Base-by-base conservation (phyloP, 352 stramenopile species). In the Hyaloperonospora arabidopsidis region DNA sequence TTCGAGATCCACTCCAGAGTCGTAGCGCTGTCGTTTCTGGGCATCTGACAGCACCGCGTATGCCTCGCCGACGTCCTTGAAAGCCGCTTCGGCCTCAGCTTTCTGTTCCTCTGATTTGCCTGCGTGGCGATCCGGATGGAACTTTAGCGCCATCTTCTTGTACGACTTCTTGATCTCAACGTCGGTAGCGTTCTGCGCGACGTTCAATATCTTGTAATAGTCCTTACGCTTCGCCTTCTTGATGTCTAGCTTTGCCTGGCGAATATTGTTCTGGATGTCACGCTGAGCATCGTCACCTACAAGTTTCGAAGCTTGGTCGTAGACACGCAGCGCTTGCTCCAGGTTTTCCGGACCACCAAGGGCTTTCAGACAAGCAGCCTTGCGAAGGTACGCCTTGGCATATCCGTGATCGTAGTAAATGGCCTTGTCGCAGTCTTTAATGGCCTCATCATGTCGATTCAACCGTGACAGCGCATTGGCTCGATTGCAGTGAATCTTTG, bases 151-250 rank as follows among this genome's bases (percentile, higher is more conserved):
- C 53, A 78, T 59, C 70, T 94, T 95, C 60, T 94, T 86, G 76
- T 98, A 99, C 5, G 96, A 92, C 68, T 98, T 98, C 78, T 99
- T 99, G 56, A 99, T 98, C 62, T 99, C 93, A 2, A 73, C 74
- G 29, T 96, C 82, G 5, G 80, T 85, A 12, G 95, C 79, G 46
- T 40, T 79, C 65, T 89, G 83, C 12, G 70, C 49, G 18, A 93
- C 92, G 47, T 85, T 84, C 57, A 93, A 57, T 49, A 93, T 95
- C 64, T 96, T 94, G 76, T 99, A 99, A 40, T 96, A 97, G 70
- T 98, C 86, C 67, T 97, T 97, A 58, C 91, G 78, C 63, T 96
- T 96, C n/a, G 89, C 85, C 70, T 96, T 89, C 79, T 98, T 98
- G 13, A 97, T 67, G 51, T 96, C 84, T 49, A 92, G 59, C 63